Conservation (phyloP, 495 filamentous ascomycete genomes). For the Astrothelium macrocarpum region DNA sequence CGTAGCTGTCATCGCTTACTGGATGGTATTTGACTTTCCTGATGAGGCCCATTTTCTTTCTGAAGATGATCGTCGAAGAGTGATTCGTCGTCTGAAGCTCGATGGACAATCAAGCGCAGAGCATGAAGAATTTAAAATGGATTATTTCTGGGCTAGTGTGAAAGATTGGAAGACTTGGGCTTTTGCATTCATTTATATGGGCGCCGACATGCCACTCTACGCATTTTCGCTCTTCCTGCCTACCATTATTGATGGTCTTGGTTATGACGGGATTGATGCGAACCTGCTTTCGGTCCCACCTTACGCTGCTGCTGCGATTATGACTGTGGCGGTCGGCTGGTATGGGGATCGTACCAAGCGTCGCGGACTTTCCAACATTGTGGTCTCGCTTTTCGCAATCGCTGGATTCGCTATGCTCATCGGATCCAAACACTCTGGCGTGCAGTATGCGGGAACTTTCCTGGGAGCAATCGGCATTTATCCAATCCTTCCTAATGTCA, state of each 20-base stretch:
- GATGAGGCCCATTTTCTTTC: constrained; percentile 71
- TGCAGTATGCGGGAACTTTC: constrained; percentile 78
- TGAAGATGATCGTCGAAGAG: constrained; percentile 59
- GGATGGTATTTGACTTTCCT: constrained; percentile 85
- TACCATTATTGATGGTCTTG: constrained; percentile 66
- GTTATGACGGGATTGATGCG: constrained; percentile 58
- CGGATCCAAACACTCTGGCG: constrained; percentile 44
- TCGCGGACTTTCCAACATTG: constrained; percentile 76
- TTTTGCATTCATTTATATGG: constrained; percentile 39
- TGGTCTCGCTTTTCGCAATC: constrained; percentile 59
- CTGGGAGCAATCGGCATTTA: constrained; percentile 86
- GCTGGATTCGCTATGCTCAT: constrained; percentile 74
- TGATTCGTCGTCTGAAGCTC: constrained; percentile 58
- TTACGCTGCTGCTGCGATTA: constrained; percentile 68
- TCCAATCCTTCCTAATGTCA: constrained; percentile 83
- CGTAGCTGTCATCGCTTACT: constrained; percentile 65
- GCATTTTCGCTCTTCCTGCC: constrained; percentile 88
- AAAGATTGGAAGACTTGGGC: constrained; percentile 84
- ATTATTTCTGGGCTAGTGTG: constrained; percentile 61
- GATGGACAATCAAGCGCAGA: constrained; percentile 73
- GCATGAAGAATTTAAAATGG: constrained; percentile 69
- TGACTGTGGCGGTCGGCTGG: constrained; percentile 70
- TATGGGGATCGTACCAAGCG: constrained; percentile 68
- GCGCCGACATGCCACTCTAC: constrained; percentile 56
- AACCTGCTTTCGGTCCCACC: constrained; percentile 84